These are phyloP conservation scores for Coriaria nepalensis DNA, from an alignment of 306 rosid genomes.

Conservation along the genomic window DNA sequence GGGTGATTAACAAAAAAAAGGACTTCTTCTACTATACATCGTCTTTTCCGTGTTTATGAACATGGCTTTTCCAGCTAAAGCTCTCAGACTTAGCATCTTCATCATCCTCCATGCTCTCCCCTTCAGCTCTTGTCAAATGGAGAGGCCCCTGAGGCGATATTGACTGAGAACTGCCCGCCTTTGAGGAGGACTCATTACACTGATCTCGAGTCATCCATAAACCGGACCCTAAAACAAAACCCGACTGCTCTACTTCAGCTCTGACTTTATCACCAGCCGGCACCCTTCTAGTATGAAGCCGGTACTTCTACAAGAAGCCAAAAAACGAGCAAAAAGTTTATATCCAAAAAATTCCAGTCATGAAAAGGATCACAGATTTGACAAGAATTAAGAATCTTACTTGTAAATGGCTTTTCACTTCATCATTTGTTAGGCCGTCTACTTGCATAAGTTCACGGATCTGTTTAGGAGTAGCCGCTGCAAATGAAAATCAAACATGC, in stretches of 20 bases:
- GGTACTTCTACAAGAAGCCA: constrained; percentile 58
- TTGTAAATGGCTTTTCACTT: constrained; percentile 97
- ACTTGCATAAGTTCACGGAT: constrained; percentile 97
- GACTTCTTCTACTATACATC: constrained; percentile 55
- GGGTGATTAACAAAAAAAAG: constrained; percentile 43
- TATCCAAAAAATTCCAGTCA: constrained; percentile 11
- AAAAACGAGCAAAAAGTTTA: not conserved
- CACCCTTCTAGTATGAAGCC: constrained; percentile 81
- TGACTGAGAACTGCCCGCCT: constrained; percentile 62
- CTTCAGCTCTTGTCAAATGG: constrained; percentile 42
- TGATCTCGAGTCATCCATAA: constrained; percentile 71
- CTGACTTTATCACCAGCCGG: constrained; percentile 23
- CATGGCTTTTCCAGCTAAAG: constrained; percentile 57
- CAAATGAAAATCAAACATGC: constrained; percentile 14
- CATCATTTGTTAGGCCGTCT: constrained; percentile 93
- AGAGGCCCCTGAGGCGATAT: constrained; percentile 96
- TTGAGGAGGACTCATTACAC: constrained; percentile 65
- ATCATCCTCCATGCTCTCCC: constrained; percentile 64
- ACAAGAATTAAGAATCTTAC: constrained; percentile 26
- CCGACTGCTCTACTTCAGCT: constrained; percentile 30
- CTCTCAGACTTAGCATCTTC: constrained; percentile 74
- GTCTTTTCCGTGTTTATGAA: constrained; percentile 34
- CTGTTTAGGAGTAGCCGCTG: constrained; percentile 98
- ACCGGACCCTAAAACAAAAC: constrained; percentile 47
- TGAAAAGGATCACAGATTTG: constrained; percentile 6